These are phyloP conservation scores for Dimargaris xerosporica DNA, from an alignment of 192 early-diverging fungal species.

Conservation along the genomic window DNA sequence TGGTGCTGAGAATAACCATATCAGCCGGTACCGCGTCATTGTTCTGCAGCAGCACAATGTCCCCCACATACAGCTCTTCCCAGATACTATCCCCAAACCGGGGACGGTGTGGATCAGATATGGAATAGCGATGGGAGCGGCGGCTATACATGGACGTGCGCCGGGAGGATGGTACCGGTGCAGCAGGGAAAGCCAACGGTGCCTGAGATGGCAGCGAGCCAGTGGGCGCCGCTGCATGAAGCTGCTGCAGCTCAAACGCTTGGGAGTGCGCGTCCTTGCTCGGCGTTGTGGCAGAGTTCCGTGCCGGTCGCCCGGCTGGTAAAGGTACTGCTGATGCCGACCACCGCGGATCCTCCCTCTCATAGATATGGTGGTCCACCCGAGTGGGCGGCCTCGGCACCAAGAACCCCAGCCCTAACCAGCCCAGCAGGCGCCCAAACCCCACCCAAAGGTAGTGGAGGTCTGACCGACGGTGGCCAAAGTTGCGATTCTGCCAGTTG, in stretches of 20 bases:
- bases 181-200: not conserved
- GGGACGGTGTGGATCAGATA: conserved; percentile 13
- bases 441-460: not conserved
- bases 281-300: no score
- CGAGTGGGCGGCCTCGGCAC: not conserved
- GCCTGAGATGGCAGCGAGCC: not conserved
- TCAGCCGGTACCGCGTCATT: conserved; percentile 77
- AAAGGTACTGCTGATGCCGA: not conserved
- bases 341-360: not conserved
- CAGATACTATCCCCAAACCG: conserved; percentile 38
- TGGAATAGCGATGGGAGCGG: not conserved
- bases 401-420: not conserved
- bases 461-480: not conserved
- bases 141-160: not conserved
- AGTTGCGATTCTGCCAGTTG: conserved; percentile 46
- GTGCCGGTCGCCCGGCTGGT: not conserved
- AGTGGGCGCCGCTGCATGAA: not conserved
- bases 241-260: not conserved
- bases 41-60: conserved; percentile 70
- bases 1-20: conserved; percentile 62
- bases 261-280: not conserved
- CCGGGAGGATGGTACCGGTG: not conserved
- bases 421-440: not conserved
- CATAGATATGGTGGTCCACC: conserved; percentile 1
- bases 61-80: conserved; percentile 65